Percentiles rank a stretch among this genome's conserved stretches.
phyloP scores from a whole-genome alignment of 208 protist species.

The Trypanosoma theileri region DNA sequence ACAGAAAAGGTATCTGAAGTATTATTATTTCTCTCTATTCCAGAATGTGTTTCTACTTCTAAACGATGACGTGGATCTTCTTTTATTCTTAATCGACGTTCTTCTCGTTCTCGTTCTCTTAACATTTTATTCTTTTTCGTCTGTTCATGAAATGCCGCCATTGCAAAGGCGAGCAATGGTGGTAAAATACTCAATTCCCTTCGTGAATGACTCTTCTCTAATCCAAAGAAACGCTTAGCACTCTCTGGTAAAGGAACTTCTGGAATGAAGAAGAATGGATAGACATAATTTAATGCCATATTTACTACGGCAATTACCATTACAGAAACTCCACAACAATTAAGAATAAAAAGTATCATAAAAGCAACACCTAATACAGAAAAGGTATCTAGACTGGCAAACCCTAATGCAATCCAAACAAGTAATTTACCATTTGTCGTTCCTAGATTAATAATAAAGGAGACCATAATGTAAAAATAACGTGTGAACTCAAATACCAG shows the following conservation, averaged over 20 bases:
- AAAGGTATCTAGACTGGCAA: constrained; percentile 9
- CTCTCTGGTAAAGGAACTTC: constrained; percentile 7
- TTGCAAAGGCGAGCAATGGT: constrained; percentile 4
- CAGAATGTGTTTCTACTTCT: no score
- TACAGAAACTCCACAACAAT: constrained; percentile 19
- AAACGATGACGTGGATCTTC: neutral
- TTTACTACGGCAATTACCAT: constrained; percentile 7
- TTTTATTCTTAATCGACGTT: neutral
- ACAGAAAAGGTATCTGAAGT: neutral
- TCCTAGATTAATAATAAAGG: constrained; percentile 3
- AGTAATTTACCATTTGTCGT: constrained; percentile 4
- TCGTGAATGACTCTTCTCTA: constrained; percentile 5
- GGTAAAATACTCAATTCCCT: neutral
- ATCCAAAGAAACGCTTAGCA: constrained; percentile 6
- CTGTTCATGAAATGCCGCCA: constrained; percentile 14
- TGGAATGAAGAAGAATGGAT: constrained; percentile 24
- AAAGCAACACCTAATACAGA: constrained; percentile 10
- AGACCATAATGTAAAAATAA: constrained; percentile 3
- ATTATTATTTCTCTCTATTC: neutral
- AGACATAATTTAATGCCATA: constrained; percentile 18
- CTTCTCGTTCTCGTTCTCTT: neutral
- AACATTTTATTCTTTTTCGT: neutral
- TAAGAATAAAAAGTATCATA: constrained; percentile 13
- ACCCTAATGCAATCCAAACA: constrained; percentile 15
- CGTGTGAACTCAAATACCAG: constrained; percentile 15